Evolutionary conservation across 495 filamentous ascomycete genomes (phyloP).

Genomic region (Apiosordaria backusii): DNA sequence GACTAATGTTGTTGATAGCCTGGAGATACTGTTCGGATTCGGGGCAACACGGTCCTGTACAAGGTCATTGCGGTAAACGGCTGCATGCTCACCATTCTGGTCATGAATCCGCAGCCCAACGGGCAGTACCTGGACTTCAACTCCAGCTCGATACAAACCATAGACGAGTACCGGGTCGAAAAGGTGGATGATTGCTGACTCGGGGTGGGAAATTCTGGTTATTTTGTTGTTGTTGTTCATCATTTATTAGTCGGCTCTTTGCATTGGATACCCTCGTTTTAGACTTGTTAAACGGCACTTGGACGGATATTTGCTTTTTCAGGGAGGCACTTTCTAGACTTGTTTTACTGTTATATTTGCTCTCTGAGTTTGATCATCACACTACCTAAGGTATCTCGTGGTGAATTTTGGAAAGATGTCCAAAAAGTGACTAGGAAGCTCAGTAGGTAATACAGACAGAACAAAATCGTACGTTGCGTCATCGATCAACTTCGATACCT

Average conservation of each 20-base stretch:
- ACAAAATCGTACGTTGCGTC: too few relatives aligned
- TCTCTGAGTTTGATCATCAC: too few relatives aligned
- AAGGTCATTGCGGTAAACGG: conserved; percentile 26
- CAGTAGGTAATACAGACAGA: too few relatives aligned
- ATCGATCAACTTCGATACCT: too few relatives aligned
- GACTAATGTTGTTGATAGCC: conserved; percentile 2
- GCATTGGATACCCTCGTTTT: conserved; percentile 7
- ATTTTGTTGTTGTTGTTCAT: neutral
- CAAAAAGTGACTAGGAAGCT: too few relatives aligned
- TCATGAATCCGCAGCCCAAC: conserved; percentile 28
- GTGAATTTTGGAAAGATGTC: neutral
- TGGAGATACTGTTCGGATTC: conserved; percentile 25
- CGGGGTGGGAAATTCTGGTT: neutral
- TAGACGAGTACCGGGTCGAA: conserved; percentile 28
- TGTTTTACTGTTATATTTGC: neutral
- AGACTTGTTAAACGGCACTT: neutral
- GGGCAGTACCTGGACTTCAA: conserved; percentile 22
- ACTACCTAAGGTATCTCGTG: neutral
- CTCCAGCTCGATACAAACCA: conserved; percentile 18
- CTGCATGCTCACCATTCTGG: conserved; percentile 26
- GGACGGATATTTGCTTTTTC: neutral
- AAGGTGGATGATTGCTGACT: conserved; percentile 15
- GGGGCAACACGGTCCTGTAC: conserved; percentile 22
- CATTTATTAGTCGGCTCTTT: neutral
- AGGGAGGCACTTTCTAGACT: neutral